Conservation (phyloP, 257 asterid genomes). For the Nyctanthes arbortristis region DNA sequence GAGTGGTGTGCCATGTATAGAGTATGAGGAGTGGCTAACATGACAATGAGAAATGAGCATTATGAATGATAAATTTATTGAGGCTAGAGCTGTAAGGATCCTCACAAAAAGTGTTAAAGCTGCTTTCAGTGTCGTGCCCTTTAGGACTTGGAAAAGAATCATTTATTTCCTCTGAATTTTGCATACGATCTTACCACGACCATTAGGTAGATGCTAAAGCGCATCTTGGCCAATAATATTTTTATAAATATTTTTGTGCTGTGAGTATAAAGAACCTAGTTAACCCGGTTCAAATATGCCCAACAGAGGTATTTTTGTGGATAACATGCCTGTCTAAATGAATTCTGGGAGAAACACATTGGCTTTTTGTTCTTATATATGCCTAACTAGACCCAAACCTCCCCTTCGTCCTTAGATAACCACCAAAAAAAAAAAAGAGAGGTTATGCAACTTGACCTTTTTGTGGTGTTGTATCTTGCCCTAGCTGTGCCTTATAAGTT, state of each 20-base stretch:
- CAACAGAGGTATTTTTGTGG: background rate
- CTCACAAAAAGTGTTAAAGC: background rate
- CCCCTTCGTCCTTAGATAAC: background rate
- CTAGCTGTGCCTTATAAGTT: background rate
- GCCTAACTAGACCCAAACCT: background rate
- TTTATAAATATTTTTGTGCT: background rate
- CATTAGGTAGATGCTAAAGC: constrained; percentile 6
- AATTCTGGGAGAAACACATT: background rate
- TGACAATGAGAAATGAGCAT: background rate
- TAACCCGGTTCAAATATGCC: background rate
- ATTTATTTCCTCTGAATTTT: background rate
- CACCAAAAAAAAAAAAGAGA: too few species aligned
- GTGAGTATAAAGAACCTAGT: background rate
- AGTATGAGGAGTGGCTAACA: background rate
- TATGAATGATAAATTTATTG: background rate
- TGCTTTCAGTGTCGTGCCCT: constrained; percentile 10
- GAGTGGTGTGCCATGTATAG: background rate
- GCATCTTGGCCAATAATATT: background rate
- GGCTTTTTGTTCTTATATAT: background rate
- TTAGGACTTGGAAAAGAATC: background rate
- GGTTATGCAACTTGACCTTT: constrained; percentile 7
- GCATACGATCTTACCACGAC: background rate
- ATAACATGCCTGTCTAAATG: too few species aligned
- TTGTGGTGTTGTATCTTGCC: constrained; percentile 1
- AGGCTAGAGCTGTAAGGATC: background rate